A percentile compares a stretch with the other conserved stretches of the same genome.
These are phyloP conservation scores for Ascochyta lentis DNA, from an alignment of 2,329 filamentous ascomycete genomes.

Conservation along the genomic window DNA sequence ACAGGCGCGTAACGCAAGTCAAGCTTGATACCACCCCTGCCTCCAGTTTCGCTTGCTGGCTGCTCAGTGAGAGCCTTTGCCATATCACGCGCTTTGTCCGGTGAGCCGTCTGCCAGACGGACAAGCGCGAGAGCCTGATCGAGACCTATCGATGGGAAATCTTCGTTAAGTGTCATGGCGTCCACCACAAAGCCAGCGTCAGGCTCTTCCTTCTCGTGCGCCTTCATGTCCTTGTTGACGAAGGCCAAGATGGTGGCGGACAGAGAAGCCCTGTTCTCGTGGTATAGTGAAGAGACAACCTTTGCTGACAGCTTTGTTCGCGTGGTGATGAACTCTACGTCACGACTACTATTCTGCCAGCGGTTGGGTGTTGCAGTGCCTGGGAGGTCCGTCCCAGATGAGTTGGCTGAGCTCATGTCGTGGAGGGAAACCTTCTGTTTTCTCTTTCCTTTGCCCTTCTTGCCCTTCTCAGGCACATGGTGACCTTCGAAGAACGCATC, in stretches of 20 bases:
- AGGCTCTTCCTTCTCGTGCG: conserved; percentile 43
- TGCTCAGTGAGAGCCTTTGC: conserved; percentile 60
- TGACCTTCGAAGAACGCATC: conserved; percentile 76
- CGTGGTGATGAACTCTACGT: conserved; percentile 67
- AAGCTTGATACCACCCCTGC: conserved; percentile 55
- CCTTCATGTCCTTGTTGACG: conserved; percentile 56
- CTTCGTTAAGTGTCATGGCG: conserved; percentile 60
- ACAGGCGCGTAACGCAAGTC: conserved; percentile 56
- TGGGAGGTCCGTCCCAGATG: conserved; percentile 31
- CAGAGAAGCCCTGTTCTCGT: conserved; percentile 63
- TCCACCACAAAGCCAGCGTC: conserved; percentile 56
- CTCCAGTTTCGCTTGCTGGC: conserved; percentile 34
- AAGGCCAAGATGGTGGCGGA: conserved; percentile 63
- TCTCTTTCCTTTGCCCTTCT: conserved; percentile 54
- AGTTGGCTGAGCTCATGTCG: conserved; percentile 26
- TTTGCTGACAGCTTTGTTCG: conserved; percentile 57
- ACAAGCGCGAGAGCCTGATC: conserved; percentile 61
- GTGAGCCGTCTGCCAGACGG: conserved; percentile 63
- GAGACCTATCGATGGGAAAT: conserved; percentile 61
- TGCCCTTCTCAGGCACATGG: conserved; percentile 48
- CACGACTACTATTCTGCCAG: conserved; percentile 64
- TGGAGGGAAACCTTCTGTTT: conserved; percentile 41
- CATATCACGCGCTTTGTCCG: conserved; percentile 65
- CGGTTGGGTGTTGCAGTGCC: conserved; percentile 53
- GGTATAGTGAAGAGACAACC: conserved; percentile 64